Conservation (phyloP, 2,329 filamentous ascomycete species). For the Volutella citrinella region DNA sequence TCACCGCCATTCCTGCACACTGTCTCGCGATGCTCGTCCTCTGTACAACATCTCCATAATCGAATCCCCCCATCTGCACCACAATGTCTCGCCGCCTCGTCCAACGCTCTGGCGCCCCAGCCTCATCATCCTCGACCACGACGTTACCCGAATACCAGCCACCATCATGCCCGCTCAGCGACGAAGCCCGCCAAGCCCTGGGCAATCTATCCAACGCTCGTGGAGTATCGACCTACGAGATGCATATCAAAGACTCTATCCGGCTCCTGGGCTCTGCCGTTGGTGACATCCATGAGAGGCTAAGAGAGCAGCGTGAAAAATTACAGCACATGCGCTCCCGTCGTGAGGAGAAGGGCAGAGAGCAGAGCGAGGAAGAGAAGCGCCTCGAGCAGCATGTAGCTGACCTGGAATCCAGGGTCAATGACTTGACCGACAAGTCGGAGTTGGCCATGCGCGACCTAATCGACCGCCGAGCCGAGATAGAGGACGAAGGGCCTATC, state of each 20-base stretch:
- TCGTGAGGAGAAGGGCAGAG: slow-evolving; percentile 34
- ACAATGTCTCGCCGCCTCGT: slow-evolving; percentile 33
- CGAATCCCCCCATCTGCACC: not conserved
- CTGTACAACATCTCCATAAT: not conserved
- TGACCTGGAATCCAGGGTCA: slow-evolving; percentile 38
- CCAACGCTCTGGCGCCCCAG: slow-evolving; percentile 21
- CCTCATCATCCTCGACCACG: slow-evolving; percentile 17
- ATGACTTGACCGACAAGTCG: slow-evolving; percentile 40
- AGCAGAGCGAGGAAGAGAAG: slow-evolving; percentile 34
- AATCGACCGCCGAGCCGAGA: slow-evolving; percentile 47
- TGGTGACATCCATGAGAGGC: slow-evolving; percentile 47
- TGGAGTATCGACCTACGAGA: slow-evolving; percentile 40
- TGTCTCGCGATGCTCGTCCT: no score
- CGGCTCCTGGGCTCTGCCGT: slow-evolving; percentile 43
- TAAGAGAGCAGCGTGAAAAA: slow-evolving; percentile 33
- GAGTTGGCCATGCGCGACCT: slow-evolving; percentile 46
- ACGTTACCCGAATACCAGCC: slow-evolving; percentile 50
- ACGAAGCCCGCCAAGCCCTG: slow-evolving; percentile 36
- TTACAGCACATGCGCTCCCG: slow-evolving; percentile 32
- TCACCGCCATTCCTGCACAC: no score
- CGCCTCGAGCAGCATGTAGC: slow-evolving; percentile 37
- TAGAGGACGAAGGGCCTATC: slow-evolving; percentile 47
- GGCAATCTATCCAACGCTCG: slow-evolving; percentile 41
- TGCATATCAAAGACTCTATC: slow-evolving; percentile 44
- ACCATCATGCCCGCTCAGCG: slow-evolving; percentile 43